Conservation (phyloP, 2,329 filamentous ascomycete species). For the Fusarium lateritium region DNA sequence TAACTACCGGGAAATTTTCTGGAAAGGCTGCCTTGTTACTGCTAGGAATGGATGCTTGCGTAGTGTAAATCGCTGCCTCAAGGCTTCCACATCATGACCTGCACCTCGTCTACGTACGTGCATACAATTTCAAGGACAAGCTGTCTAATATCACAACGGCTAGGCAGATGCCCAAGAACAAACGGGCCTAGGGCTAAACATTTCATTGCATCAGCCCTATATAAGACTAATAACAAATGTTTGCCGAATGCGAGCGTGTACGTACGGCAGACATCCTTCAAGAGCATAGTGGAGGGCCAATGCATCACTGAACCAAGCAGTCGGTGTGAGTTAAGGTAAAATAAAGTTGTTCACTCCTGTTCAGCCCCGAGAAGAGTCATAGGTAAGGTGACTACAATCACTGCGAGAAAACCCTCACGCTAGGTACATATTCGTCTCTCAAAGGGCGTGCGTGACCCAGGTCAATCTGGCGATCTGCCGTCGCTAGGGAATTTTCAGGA, state of each 20-base stretch:
- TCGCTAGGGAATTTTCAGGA: constrained; percentile 30
- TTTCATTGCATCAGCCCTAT: constrained; percentile 29
- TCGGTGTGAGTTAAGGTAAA: constrained; percentile 13
- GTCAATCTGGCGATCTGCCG: constrained; percentile 10
- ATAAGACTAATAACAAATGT: background rate
- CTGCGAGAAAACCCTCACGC: constrained; percentile 31
- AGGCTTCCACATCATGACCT: constrained; percentile 31
- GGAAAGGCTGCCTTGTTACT: constrained; percentile 22
- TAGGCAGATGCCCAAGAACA: background rate
- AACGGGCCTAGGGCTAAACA: background rate
- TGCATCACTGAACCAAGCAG: constrained; percentile 13
- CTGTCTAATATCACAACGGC: constrained; percentile 4
- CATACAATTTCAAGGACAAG: constrained; percentile 16
- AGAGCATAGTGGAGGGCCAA: constrained; percentile 13
- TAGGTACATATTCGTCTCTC: constrained; percentile 32
- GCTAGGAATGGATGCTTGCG: constrained; percentile 3
- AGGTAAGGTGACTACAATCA: background rate
- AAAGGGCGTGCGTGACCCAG: constrained; percentile 38
- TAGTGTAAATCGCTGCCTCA: constrained; percentile 34
- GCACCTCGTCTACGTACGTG: constrained; percentile 15
- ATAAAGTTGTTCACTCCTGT: constrained; percentile 5
- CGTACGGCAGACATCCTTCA: constrained; percentile 6
- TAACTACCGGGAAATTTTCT: constrained; percentile 15
- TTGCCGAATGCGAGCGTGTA: background rate
- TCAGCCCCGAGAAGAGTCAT: constrained; percentile 14